Evolutionary conservation across 1,284 basidiomycete species (phyloP), one percentile per base, ranked within the genome.

Genomic region (Fomes fomentarius): DNA sequence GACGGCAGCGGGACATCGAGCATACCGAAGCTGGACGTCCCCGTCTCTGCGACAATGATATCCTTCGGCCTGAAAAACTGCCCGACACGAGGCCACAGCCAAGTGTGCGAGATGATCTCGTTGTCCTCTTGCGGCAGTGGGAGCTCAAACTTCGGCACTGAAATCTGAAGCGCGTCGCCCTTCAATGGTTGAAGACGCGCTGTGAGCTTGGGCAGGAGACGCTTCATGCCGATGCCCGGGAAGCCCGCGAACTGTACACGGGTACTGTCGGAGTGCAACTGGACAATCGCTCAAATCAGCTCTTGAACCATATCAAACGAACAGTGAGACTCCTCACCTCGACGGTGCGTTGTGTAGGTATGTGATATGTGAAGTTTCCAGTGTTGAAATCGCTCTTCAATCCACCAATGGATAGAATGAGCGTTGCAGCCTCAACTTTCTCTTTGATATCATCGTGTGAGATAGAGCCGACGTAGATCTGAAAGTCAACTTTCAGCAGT

Each of bases 371-470:
- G 69, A 91, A 93, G 71, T 88, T 87, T 41, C 91, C 93, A 15
- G 89, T 91, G 69, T 98, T 98, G 79, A 96, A 97, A 70, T 98
- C 96, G 55, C 82, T 87, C 73, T 87, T 87, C 45, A 97, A 74
- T 1, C 79, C 76, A 19, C 96, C 96, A 56, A 97, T 77, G 34
- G 89, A 91, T 28, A 98, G 74, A 54, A 96, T 87, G 47, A 98
- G 79, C 66, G 93, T 94, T 10, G 94, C 87, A 1, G 70, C 75
- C 72, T 98, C 94, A 31, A 97, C 87, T 56, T 83, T 84, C 49
- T 90, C 80, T 69, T 86, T 87, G 62, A 96, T 80, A 15, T 76
- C 77, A 0, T 87, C 84, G 44, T 84, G 78, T n/a, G 83, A 89
- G 65, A 94, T 83, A 4, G 83, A 83, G 2, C 94, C 94, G 34